Conservation (phyloP, 2,329 filamentous ascomycete species). For the Stylonectria norvegica region DNA sequence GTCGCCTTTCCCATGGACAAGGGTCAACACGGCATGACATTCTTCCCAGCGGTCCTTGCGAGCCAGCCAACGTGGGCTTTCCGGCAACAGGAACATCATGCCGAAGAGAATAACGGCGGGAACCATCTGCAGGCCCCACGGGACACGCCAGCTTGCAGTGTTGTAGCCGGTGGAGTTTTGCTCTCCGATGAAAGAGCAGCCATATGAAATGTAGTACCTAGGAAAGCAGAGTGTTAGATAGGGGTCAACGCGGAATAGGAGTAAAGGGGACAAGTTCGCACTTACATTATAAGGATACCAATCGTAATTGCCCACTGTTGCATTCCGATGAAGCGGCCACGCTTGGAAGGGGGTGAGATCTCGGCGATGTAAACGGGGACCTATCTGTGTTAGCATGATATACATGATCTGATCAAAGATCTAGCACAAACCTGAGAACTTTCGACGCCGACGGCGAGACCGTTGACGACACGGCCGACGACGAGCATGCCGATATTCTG, state of each 20-base stretch:
- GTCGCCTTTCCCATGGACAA: slow-evolving; percentile 66
- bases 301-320: slow-evolving; percentile 71
- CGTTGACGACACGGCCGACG: slow-evolving; percentile 56
- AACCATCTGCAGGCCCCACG: slow-evolving; percentile 6
- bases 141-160: neutral
- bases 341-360: slow-evolving; percentile 49
- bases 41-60: slow-evolving; percentile 3
- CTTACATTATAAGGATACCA: slow-evolving; percentile 46
- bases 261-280: no score
- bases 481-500: slow-evolving; percentile 42
- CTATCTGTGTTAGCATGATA: no score
- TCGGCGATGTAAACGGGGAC: slow-evolving; percentile 65
- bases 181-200: slow-evolving; percentile 53
- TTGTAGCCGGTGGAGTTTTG: slow-evolving; percentile 5
- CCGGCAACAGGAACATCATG: slow-evolving; percentile 1
- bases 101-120: slow-evolving; percentile 1
- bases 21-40: slow-evolving; percentile 47
- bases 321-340: slow-evolving; percentile 62
- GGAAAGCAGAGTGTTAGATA: slow-evolving; percentile 32
- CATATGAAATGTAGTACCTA: slow-evolving; percentile 67
- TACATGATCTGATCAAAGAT: no score
- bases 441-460: slow-evolving; percentile 57
- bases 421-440: no score
- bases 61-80: slow-evolving; percentile 6
- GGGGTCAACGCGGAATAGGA: neutral